A percentile compares a stretch with the other conserved stretches of the same genome.
Evolutionary conservation across 768 basidiomycete species (phyloP).

Genomic region (Tricholoma furcatifolium): DNA sequence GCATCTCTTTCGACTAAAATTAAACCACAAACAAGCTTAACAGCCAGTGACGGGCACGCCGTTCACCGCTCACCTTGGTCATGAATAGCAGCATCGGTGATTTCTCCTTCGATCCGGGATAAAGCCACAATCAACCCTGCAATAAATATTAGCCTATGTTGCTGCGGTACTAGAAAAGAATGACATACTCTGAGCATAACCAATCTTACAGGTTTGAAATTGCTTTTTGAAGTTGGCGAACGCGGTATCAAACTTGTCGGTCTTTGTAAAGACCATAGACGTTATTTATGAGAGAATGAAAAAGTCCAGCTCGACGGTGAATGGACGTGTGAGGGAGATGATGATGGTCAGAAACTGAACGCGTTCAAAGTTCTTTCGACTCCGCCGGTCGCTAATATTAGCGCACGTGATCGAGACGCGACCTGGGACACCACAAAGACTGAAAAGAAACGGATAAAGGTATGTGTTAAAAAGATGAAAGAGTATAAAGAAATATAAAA

Average conservation of each 20-base stretch:
- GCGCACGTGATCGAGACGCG: conserved; percentile 8
- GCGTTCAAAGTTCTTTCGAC: conserved; percentile 3
- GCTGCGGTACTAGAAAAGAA: not conserved
- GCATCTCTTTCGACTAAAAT: conserved; percentile 45
- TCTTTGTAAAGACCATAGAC: conserved; percentile 29
- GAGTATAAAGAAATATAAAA: too few relatives aligned
- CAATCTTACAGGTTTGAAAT: conserved; percentile 25
- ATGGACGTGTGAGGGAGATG: not conserved
- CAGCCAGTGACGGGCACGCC: not conserved
- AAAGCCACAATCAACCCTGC: conserved; percentile 48
- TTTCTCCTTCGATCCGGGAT: conserved; percentile 39
- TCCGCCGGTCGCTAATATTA: conserved; percentile 1
- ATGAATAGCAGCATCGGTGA: conserved; percentile 45
- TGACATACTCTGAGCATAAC: conserved; percentile 41
- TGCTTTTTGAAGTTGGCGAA: too few relatives aligned
- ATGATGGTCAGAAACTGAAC: too few relatives aligned
- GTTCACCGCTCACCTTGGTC: conserved; percentile 36
- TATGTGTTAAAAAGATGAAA: too few relatives aligned
- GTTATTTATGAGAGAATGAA: not conserved
- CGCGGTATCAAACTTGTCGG: conserved; percentile 15
- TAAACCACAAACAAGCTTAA: not conserved
- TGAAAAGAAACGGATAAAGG: not conserved
- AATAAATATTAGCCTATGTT: conserved; percentile 1
- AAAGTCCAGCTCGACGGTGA: not conserved
- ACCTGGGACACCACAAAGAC: not conserved